A percentile compares a stretch with the other conserved stretches of the same genome.
Conservation (phyloP, 192 early-diverging fungal species). For the Backusella westeae region DNA sequence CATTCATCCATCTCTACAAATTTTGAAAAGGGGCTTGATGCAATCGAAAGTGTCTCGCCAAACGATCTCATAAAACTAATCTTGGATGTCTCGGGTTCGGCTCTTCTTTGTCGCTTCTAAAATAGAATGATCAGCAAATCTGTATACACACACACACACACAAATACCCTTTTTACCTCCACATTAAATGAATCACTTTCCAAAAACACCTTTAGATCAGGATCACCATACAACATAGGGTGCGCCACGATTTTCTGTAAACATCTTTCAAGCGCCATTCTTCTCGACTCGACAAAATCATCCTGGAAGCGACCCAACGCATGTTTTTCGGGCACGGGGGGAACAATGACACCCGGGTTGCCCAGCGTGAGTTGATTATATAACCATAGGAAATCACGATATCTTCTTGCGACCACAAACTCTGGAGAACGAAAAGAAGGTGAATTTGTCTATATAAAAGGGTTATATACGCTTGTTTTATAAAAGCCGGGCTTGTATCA, state of each 20-base stretch:
- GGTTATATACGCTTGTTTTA: not conserved
- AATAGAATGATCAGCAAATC: not conserved
- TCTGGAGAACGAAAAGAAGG: conserved; percentile 74
- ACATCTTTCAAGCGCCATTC: conserved; percentile 82
- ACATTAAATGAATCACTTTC: conserved; percentile 82
- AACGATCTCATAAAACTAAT: conserved; percentile 62
- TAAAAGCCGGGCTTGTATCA: not conserved
- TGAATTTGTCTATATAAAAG: conserved; percentile 58
- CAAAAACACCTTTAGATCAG: conserved; percentile 82
- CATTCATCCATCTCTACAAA: conserved; percentile 76
- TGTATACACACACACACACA: not conserved
- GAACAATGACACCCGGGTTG: conserved; percentile 89
- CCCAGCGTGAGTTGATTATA: conserved; percentile 74
- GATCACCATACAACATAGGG: conserved; percentile 78
- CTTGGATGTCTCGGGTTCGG: conserved; percentile 34
- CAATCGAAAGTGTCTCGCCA: conserved; percentile 66
- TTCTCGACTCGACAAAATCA: conserved; percentile 90
- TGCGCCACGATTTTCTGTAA: conserved; percentile 78
- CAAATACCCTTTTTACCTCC: conserved; percentile 44
- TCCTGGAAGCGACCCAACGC: conserved; percentile 89
- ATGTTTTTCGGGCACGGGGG: conserved; percentile 93
- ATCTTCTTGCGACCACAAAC: conserved; percentile 83
- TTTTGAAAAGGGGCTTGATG: conserved; percentile 56
- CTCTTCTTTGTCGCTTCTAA: conserved; percentile 53
- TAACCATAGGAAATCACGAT: conserved; percentile 94